These are phyloP conservation scores for Hericium erinaceus DNA, from an alignment of 768 basidiomycete genomes.

Conservation along the genomic window DNA sequence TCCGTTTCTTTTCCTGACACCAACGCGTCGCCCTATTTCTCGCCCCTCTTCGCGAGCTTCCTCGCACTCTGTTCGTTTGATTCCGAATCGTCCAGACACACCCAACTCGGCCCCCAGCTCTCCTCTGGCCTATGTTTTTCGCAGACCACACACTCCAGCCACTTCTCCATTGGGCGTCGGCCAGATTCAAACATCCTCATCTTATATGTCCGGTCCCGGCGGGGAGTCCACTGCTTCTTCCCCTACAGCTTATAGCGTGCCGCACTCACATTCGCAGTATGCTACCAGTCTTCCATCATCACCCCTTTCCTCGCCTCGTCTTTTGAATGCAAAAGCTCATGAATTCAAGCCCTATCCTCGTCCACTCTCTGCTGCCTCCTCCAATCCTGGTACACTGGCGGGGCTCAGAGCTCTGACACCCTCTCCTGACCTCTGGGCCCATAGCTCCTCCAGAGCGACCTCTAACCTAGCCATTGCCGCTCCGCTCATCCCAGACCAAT, in stretches of 20 bases:
- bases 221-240: constrained; percentile 59
- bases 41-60: constrained; percentile 77
- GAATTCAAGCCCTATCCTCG: constrained; percentile 83
- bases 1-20: constrained; percentile 75
- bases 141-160: constrained; percentile 71
- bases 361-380: constrained; percentile 68
- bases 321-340: constrained; percentile 82
- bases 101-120: constrained; percentile 69
- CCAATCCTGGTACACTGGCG: constrained; percentile 42
- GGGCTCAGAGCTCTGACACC: constrained; percentile 63
- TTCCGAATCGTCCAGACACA: constrained; percentile 61
- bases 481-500: constrained; percentile 71
- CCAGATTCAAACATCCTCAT: constrained; percentile 30
- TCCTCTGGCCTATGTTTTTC: constrained; percentile 65
- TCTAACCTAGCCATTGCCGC: constrained; percentile 90
- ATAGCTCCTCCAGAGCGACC: constrained; percentile 53
- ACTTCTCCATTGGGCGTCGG: constrained; percentile 67
- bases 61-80: constrained; percentile 54
- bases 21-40: constrained; percentile 68
- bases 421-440: constrained; percentile 88
- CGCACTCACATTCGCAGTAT: constrained; percentile 51
- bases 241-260: constrained; percentile 46
- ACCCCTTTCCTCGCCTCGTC: constrained; percentile 74
- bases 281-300: constrained; percentile 80
- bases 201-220: constrained; percentile 48